Base-by-base conservation (phyloP, 768 basidiomycete genomes). In the Xanthoconium stramineum region DNA sequence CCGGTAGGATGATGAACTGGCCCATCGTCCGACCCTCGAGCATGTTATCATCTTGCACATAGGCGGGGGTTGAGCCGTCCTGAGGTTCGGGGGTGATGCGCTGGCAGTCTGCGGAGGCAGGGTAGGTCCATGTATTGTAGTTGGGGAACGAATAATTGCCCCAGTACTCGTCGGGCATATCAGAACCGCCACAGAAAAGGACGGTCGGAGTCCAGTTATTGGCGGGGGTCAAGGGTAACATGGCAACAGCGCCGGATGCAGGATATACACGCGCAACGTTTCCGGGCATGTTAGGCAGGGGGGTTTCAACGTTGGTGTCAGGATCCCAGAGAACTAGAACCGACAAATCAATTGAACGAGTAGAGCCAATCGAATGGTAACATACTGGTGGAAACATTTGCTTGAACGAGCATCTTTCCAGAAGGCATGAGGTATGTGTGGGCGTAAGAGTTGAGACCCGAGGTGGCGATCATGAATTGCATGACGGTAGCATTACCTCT, bases 181-280 rank as follows among this genome's bases (percentile, higher is more conserved):
- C 79, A 15, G 83, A 83, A 20, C 96, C 96, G 53, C 95, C 95
- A 64, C 95, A 98, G 74, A 98, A 95, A 47, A 98, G 64, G 55
- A 97, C 71, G 0, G 92, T 91, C 1, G 88, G 89, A 0, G 80
- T 83, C 72, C 89, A 98, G 67, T 91, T 88, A 74, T 96, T 97
- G 32, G 80, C 87, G 14, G 90, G 88, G 5, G 91, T 96, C 19
- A 98, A 77, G 4, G 95, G 95, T 2, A 98, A 79, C 88, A 98
- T 92, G 47, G 89, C 89, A 10, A 81, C 82, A 3, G 88, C 95
- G 47, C 91, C 93, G 10, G 93, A 93, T 0, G 88, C 95, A n/a
- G 94, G 94, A 68, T 95, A 95, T 24, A 92, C 89, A 44, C 93
- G 87, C 44, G 83, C 83, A 47, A 94, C 84, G 37, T 76, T 70